A percentile compares a stretch with the other conserved stretches of the same genome.
Conservation (phyloP, 2,329 filamentous ascomycete genomes). For the Pseudogymnoascus sp. region DNA sequence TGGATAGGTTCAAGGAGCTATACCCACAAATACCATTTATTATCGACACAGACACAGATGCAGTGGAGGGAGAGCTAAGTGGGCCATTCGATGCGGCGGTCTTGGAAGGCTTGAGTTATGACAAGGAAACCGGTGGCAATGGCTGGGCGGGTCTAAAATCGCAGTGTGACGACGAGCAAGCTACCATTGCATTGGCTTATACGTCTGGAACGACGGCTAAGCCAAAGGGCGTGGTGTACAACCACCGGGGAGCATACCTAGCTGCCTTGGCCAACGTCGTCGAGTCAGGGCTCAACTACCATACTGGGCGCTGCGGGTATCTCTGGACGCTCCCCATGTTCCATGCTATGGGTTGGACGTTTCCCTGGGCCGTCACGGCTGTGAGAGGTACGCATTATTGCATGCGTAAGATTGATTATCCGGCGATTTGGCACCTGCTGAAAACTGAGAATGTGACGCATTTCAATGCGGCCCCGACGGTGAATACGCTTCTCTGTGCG, state of each 20-base stretch:
- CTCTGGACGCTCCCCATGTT: slow-evolving; percentile 91
- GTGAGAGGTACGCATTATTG: slow-evolving; percentile 94
- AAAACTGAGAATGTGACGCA: slow-evolving; percentile 86
- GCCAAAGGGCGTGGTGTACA: slow-evolving; percentile 91
- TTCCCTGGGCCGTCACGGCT: slow-evolving; percentile 87
- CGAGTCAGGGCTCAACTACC: slow-evolving; percentile 74
- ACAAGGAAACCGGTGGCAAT: slow-evolving; percentile 54
- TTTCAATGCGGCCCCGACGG: slow-evolving; percentile 92
- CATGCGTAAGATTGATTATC: slow-evolving; percentile 89
- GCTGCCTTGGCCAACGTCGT: slow-evolving; percentile 79
- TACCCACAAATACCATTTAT: slow-evolving; percentile 63
- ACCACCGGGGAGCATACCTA: slow-evolving; percentile 80
- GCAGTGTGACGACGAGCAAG: slow-evolving; percentile 65
- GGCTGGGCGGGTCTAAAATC: slow-evolving; percentile 74
- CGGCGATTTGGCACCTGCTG: slow-evolving; percentile 81
- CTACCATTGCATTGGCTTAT: slow-evolving; percentile 79
- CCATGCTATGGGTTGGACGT: slow-evolving; percentile 72
- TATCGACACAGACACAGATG: slow-evolving; percentile 76
- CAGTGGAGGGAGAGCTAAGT: slow-evolving; percentile 61
- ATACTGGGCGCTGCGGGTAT: slow-evolving; percentile 66
- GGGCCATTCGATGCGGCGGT: slow-evolving; percentile 82
- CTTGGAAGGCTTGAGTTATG: slow-evolving; percentile 68
- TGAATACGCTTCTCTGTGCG: slow-evolving; percentile 87
- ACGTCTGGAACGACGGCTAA: slow-evolving; percentile 87
- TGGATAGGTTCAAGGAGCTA: slow-evolving; percentile 56